Conservation (phyloP, 345 rosid species). For the Eucalyptus brandiana region DNA sequence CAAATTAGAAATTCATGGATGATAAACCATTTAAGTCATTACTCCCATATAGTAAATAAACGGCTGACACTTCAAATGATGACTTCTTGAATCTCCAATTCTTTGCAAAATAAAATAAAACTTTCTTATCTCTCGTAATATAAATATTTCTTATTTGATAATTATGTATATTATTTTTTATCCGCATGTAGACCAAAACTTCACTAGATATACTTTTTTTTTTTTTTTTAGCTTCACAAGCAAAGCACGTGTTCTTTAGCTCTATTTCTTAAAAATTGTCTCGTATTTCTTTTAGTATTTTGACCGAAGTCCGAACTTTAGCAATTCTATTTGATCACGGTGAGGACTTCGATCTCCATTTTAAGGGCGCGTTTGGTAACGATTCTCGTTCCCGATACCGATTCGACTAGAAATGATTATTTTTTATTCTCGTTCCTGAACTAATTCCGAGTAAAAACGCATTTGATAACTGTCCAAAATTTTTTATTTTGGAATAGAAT, state of each 20-base stretch:
- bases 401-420: no score
- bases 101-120: neutral
- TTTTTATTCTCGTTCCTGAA: no score
- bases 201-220: neutral
- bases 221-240: neutral
- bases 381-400: no score
- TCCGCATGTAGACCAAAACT: neutral
- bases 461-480: no score
- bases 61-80: neutral
- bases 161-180: neutral
- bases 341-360: neutral
- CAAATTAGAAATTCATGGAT: no score
- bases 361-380: no score
- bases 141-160: neutral
- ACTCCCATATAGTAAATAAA: accelerated
- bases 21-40: no score
- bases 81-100: neutral
- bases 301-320: neutral
- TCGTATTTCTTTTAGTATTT: no score
- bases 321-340: neutral
- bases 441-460: no score
- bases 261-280: no score
- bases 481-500: no score
- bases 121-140: neutral
- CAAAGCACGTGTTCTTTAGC: neutral